Evolutionary conservation across 73 alveolate species (phyloP), one percentile per base, ranked within the genome.

Genomic region (Breviolum minutum): DNA sequence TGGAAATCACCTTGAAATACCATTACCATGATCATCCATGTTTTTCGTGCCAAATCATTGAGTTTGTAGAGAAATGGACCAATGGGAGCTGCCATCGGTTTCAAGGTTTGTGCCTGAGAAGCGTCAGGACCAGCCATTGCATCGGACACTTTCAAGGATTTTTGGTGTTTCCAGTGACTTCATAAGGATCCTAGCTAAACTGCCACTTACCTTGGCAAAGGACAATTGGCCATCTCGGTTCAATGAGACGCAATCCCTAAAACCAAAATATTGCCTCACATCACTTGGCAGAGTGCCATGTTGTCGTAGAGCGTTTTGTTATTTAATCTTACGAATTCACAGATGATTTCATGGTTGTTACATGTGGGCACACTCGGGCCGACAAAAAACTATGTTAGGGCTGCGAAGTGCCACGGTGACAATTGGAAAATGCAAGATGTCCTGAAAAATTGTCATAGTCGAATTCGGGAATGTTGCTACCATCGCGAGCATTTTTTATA

Each of bases 91-190:
- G 77, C 77, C 77, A 68, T 17, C 6, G 24, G 77, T 14, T 22
- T 40, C 54, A 40, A 40, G 54, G 54, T 40, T 40, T 40, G 60
- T 12, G 62, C 87, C 63, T 79, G 63, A 22, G 66, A 19, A 13
- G 62, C 87, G 32, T 79, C 87, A 27, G 87, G 87, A 27, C 87
- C 87, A 27, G 87, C 87, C 87, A 79, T 79, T 27, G 87, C 64
- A 79, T 22, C 22, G 3, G 22, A 29, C 54, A 40, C 54, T 73
- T 73, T 40, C 9, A 40, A 29, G 10, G 77, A 20, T 66, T 71
- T 4, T 71, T 71, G 82, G 20, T 19, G 82, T 16, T 16, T 40
- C 54, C 54, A 40, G 5, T 40, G 54, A 40, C 54, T 40, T 40
- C 54, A 40, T 40, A 40, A 40, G 5, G 54, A 40, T 40, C 77